phyloP scores from a whole-genome alignment of 768 basidiomycete species.

The Sutorius australiensis region DNA sequence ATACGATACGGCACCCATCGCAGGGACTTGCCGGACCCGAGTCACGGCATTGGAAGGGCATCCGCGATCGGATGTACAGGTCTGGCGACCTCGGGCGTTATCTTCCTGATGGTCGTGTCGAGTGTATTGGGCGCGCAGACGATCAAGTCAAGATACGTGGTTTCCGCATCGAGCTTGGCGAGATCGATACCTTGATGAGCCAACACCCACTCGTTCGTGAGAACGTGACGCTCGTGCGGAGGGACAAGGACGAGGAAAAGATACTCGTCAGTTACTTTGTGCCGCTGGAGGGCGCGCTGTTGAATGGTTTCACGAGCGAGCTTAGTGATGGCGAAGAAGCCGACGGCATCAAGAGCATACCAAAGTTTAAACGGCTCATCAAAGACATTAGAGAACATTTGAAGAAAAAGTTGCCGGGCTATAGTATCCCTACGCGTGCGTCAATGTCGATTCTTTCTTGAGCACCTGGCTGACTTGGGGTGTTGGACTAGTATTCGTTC shows the following conservation, averaged over 20 bases:
- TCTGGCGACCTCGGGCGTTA: slow-evolving; percentile 97
- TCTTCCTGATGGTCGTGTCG: slow-evolving; percentile 85
- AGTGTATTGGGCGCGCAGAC: slow-evolving; percentile 95
- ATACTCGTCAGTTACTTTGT: slow-evolving; percentile 97
- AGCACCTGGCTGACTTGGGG: background rate
- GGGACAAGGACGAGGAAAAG: slow-evolving; percentile 99
- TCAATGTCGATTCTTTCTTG: slow-evolving; percentile 10
- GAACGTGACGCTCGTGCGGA: slow-evolving; percentile 93
- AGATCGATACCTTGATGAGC: slow-evolving; percentile 94
- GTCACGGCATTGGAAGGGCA: slow-evolving; percentile 85
- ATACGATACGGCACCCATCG: slow-evolving; percentile 67
- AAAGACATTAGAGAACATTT: slow-evolving; percentile 92
- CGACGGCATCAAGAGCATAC: slow-evolving; percentile 71
- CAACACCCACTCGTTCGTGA: slow-evolving; percentile 93
- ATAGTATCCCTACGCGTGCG: slow-evolving; percentile 88
- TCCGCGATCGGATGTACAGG: slow-evolving; percentile 96
- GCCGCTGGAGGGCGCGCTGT: slow-evolving; percentile 64
- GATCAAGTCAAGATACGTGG: slow-evolving; percentile 99
- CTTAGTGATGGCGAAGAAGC: slow-evolving; percentile 44
- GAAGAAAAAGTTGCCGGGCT: slow-evolving; percentile 94
- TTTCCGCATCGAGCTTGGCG: slow-evolving; percentile 96
- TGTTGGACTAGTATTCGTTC: slow-evolving; percentile 74
- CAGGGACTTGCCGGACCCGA: slow-evolving; percentile 62
- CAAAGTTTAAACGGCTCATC: slow-evolving; percentile 82
- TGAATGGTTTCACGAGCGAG: slow-evolving; percentile 72